Base-by-base conservation (phyloP, 2,329 filamentous ascomycete species). In the Triangularia setosa region DNA sequence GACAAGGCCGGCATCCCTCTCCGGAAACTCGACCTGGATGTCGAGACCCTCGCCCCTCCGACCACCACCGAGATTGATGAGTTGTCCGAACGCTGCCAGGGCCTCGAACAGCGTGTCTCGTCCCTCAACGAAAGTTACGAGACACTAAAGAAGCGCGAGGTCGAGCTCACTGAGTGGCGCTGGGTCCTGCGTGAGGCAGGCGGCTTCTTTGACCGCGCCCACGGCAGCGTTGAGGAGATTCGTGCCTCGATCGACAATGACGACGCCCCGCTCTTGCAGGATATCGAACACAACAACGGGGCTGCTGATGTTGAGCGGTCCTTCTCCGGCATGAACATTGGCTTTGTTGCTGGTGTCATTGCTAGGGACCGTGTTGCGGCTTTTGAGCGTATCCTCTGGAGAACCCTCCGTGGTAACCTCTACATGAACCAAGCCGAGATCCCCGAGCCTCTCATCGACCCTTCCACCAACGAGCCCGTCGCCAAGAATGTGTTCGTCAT, bases 401-500 rank as follows among this genome's bases (percentile, higher is more conserved):
- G 95, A 73, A 97, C 96, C 0, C 87, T 99, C 52, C 92, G 95
- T 77, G 95, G 95, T 73, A 99, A 99, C 78, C 82, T 99, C 68
- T 99, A 98, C 84, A 99, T 99, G 95, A 99, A 99, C 80, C 96
- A 99, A 82, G 94, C 94, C 48, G 95, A 99, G 83, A 99, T 99
- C 67, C 89, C 93, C 7, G 94, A 99, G 76, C 88, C 92, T 40
- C 90, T 99, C 71, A 84, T 97, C 75, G 92, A 99, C 77, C 94
- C 95, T 16, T 85, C 90, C 75, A 97, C 87, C 80, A 97, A 98
- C 76, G 94, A 98, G 79, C 84, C 91, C 69, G 85, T 96, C 72
- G 88, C 90, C 82, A 99, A 99, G 87, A 99, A 97, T 72, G 95
- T 99, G 63, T 99, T 99, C 74, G 94, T 99, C 74, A 99, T 99